These are phyloP conservation scores for Coccomyxa sp. DNA, from an alignment of 139 green algal species.

Conservation along the genomic window DNA sequence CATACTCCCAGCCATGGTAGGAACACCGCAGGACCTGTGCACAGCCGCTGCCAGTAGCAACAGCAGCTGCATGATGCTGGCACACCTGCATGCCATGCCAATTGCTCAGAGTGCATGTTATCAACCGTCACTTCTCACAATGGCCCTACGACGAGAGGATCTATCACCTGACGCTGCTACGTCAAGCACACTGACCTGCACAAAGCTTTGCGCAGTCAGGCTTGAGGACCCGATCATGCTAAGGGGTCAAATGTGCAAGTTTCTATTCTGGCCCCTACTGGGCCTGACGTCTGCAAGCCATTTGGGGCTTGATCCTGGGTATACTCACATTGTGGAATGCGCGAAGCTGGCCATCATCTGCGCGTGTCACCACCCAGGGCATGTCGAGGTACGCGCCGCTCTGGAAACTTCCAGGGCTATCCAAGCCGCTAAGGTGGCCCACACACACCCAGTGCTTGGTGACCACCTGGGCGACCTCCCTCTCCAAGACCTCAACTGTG, in stretches of 20 bases:
- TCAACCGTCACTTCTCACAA: background rate
- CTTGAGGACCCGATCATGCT: background rate
- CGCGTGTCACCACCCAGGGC: slow-evolving; percentile 25
- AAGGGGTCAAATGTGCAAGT: too few relatives aligned
- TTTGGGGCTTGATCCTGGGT: background rate
- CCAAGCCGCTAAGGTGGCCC: slow-evolving; percentile 16
- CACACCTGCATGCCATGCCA: slow-evolving; percentile 39
- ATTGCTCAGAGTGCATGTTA: too few relatives aligned
- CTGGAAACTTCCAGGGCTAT: slow-evolving; percentile 20
- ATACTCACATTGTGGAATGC: slow-evolving; percentile 56
- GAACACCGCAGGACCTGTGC: slow-evolving; percentile 37
- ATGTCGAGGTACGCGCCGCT: slow-evolving; percentile 15
- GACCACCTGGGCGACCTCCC: slow-evolving; percentile 29
- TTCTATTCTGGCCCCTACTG: background rate
- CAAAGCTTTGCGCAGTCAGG: background rate
- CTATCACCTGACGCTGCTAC: background rate
- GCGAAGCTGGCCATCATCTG: slow-evolving; percentile 23
- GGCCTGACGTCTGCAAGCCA: background rate
- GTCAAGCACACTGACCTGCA: background rate
- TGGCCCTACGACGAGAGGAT: background rate
- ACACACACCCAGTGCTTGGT: slow-evolving; percentile 31
- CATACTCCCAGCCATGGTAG: slow-evolving; percentile 67
- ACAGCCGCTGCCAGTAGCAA: slow-evolving; percentile 32
- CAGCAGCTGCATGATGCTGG: slow-evolving; percentile 51
- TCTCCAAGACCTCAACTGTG: background rate